Evolutionary conservation across 495 filamentous ascomycete species (phyloP), one percentile per base, ranked within the genome.

Genomic region (Neurospora sp.): DNA sequence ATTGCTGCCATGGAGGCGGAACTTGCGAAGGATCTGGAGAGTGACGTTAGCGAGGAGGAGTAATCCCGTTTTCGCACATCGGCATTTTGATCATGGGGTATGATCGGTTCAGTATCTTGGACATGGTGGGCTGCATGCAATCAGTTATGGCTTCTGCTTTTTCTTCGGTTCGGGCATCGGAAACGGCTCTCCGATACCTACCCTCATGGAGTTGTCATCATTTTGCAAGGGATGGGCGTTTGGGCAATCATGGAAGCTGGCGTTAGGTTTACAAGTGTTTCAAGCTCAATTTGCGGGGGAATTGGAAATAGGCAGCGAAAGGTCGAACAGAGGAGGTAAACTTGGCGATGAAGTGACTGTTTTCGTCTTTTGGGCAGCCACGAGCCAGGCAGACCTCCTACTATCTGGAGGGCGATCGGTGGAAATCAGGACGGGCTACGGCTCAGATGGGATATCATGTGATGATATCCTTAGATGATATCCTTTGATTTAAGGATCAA

Each of bases 1-100:
- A 83, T 81, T 74, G 81, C 81, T 45, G 81, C 82, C 45, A 83
- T 81, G 65, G 82, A 83, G 75, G 81, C 81, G 72, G 82, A 82
- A 20, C 83, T 53, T 12, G 72, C 65, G 14, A 41, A 71, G 35
- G 77, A 78, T 5, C 75, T 74, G 22, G 79, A 81, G 35, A 75
- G 75, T 41, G 74, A 72, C n/a, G 76, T 79, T 45, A 81, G 79
- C 71, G 79, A 79, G 74, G 79, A 81, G 73, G 79, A 81, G 73
- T 81, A 40, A 68, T 20, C 4, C 18, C 14, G 12, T 65, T 14
- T 14, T 14, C 14, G 7, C 14, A 61, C 27, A 16, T 61, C 53
- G 22, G 14, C 27, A 65, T 65, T 37, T 65, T 3, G 6, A 37
- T 65, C 1, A 18, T 35, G 53, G 53, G 53, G 5, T 65, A 37